Base-by-base conservation (phyloP, 176 grass and related monocot species). In the Elymus sibiricus region DNA sequence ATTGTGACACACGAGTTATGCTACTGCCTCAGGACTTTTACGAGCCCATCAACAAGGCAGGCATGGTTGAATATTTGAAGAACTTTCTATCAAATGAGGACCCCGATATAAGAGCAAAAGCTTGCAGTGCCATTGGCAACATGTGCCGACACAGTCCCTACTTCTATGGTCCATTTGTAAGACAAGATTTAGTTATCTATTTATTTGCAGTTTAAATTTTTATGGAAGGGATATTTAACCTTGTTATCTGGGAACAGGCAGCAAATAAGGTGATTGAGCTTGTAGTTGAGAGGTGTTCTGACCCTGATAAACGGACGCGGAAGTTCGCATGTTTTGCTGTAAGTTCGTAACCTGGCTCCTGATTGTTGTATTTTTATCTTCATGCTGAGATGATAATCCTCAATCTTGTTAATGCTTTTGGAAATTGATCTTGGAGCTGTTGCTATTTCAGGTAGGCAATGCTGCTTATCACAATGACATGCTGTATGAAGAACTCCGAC, bases 281-380 rank as follows among this genome's bases (percentile, higher is more conserved):
- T 24, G 78, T 98, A 62, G 91, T 98, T 89, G 93, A 98, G 51
- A 94, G 93, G 82, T 98, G 96, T 88, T 91, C 91, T 39, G 93
- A 98, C 73, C 78, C 88, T 82, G 96, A 98, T 79, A 98, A 91
- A 82, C 96, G 93, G 69, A 92, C 93, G 44, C 82, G 93, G 65
- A 95, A 98, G 77, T 98, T 98, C 90, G 93, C 96, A 84, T 98
- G 96, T 88, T 98, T 98, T 86, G 93, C 96, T 79, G 93, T 98
- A 85, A 94, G 96, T 89, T 74, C 16, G 26, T 78, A 59, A 47
- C 43, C 7, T 14, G 71, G 19, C 26, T 79, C 82, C 9, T 21
- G 42, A 80, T 4, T 70, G 28, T 53, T 82, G 59, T 66, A 11
- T 11, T 64, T 43, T 27, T 21, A 38, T 31, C n/a, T 44, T 39